Percentiles rank a stretch among this genome's conserved stretches.
Conservation (phyloP, 148 eudicot genomes). For the Cornus suecica region DNA sequence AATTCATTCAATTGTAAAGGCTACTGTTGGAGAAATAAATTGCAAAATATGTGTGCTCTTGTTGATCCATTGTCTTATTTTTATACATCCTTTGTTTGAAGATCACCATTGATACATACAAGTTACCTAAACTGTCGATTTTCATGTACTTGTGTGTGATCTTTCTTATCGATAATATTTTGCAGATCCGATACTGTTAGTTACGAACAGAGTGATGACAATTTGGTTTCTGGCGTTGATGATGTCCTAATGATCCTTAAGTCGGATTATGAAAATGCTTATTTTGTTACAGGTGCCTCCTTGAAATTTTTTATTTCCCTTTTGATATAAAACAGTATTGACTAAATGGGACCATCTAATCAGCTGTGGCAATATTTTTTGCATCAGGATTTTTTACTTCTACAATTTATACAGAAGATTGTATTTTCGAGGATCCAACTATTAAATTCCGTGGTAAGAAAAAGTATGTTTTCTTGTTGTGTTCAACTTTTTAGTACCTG, state of each 20-base stretch:
- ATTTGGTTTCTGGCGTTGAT: conserved; percentile 47
- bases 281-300: conserved; percentile 77
- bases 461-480: not conserved
- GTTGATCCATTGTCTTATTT: not conserved
- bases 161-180: not conserved
- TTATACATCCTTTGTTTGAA: not conserved
- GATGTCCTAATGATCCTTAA: conserved; percentile 57
- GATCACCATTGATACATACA: not conserved
- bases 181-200: conserved; percentile 38
- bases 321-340: not conserved
- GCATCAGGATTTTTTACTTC: conserved; percentile 63
- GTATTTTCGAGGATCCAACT: conserved; percentile 91
- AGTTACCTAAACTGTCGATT: not conserved
- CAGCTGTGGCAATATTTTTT: not conserved
- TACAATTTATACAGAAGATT: conserved; percentile 67
- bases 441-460: conserved; percentile 75
- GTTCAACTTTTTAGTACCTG: not conserved
- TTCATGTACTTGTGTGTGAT: not conserved
- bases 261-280: conserved; percentile 72
- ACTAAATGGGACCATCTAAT: not conserved
- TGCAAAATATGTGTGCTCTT: not conserved
- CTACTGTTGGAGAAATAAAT: not conserved
- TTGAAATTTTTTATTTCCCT: not conserved
- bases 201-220: conserved; percentile 24
- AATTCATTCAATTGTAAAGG: not conserved